Evolutionary conservation across 1,284 basidiomycete species (phyloP).

Genomic region (Somion occarium): DNA sequence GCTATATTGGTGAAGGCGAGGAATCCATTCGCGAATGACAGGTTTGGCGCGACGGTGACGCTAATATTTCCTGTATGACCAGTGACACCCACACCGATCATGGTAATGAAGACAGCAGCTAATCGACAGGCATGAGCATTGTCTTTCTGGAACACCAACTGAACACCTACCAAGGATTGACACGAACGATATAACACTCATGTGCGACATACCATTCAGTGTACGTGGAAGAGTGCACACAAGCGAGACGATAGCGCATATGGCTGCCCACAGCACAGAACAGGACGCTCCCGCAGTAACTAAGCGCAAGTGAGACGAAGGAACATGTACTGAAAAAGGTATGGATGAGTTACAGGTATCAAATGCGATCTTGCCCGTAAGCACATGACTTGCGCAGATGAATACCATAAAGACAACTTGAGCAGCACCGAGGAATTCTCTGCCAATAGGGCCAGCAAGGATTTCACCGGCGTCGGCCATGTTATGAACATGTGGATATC

Average conservation of each 20-base stretch:
- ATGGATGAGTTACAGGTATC: conserved; percentile 26
- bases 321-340: no score
- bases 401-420: conserved; percentile 49
- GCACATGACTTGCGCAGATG: conserved; percentile 27
- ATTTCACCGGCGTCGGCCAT: conserved; percentile 48
- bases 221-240: conserved; percentile 27
- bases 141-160: conserved; percentile 20
- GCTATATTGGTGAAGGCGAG: conserved; percentile 51
- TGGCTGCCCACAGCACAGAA: conserved; percentile 26
- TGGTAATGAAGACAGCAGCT: conserved; percentile 39
- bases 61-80: conserved; percentile 36
- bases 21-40: conserved; percentile 44
- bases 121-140: no score
- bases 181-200: conserved; percentile 28
- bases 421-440: conserved; percentile 43
- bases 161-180: conserved; percentile 37
- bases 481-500: conserved; percentile 30
- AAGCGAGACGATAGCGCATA: conserved; percentile 25
- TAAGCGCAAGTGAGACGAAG: conserved; percentile 12
- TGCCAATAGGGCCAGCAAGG: conserved; percentile 42
- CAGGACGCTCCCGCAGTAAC: conserved; percentile 28
- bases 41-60: conserved; percentile 34
- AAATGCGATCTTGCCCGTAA: conserved; percentile 29
- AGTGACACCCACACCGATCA: conserved; percentile 47
- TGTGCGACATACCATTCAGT: conserved; percentile 26